Conservation (phyloP, 2,329 filamentous ascomycete species). For the Sarocladium kiliense region DNA sequence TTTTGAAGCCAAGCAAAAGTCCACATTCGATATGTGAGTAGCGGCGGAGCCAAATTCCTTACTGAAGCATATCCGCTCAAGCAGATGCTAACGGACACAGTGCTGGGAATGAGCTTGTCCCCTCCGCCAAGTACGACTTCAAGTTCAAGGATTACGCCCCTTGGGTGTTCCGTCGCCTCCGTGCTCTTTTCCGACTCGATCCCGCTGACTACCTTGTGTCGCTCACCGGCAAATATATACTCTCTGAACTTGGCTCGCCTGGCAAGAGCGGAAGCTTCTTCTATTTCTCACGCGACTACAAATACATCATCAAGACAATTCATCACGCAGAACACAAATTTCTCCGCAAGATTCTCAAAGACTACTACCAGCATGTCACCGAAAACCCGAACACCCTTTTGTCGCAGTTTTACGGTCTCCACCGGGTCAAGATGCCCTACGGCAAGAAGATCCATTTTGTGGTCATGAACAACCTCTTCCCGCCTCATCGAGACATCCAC, state of each 20-base stretch:
- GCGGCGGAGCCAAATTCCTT: background rate
- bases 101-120: constrained; percentile 93
- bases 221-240: constrained; percentile 94
- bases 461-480: constrained; percentile 99
- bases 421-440: constrained; percentile 97
- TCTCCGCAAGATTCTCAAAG: constrained; percentile 73
- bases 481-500: constrained; percentile 94
- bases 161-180: constrained; percentile 94
- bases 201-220: constrained; percentile 98
- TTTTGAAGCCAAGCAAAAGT: constrained; percentile 93
- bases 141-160: constrained; percentile 99
- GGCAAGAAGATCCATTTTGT: constrained; percentile 99
- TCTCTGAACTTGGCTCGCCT: constrained; percentile 93
- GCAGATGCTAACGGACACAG: constrained; percentile 36
- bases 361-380: constrained; percentile 90
- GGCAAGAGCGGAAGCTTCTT: constrained; percentile 99
- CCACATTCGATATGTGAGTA: constrained; percentile 93
- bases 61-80: background rate
- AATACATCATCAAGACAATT: constrained; percentile 99
- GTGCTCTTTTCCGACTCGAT: constrained; percentile 82
- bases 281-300: constrained; percentile 98
- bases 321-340: constrained; percentile 93
- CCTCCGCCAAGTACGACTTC: constrained; percentile 99
- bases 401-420: constrained; percentile 95
- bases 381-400: constrained; percentile 94